Conservation (phyloP, 1,284 basidiomycete species). For the Hortiboletus rubellus region DNA sequence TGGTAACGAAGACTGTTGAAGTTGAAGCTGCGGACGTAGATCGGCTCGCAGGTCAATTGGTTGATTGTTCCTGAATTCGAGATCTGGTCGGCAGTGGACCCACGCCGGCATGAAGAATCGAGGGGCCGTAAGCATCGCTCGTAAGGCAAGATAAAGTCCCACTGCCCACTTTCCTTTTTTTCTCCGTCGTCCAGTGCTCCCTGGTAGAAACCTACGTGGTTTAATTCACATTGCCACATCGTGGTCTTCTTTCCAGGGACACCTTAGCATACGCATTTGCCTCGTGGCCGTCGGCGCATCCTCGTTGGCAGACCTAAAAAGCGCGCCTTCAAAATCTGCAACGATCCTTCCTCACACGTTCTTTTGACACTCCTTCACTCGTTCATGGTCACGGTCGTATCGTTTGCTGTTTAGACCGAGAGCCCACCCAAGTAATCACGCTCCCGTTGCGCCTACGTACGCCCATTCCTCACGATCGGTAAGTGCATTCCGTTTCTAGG, state of each 20-base stretch:
- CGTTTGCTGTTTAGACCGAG: neutral
- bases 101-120: neutral
- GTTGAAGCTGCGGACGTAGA: constrained; percentile 19
- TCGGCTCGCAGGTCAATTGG: constrained; percentile 8
- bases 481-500: constrained; percentile 9
- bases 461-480: constrained; percentile 28
- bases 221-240: constrained; percentile 3
- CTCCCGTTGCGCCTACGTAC: constrained; percentile 5
- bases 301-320: constrained; percentile 11
- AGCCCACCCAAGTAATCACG: neutral
- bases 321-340: neutral
- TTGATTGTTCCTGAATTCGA: constrained; percentile 18
- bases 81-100: constrained; percentile 10
- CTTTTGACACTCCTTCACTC: constrained; percentile 4
- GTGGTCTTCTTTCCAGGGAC: constrained; percentile 12
- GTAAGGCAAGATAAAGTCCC: constrained; percentile 16
- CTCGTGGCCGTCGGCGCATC: constrained; percentile 20
- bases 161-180: neutral
- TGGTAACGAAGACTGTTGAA: neutral
- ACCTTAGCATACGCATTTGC: neutral
- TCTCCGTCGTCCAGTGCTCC: constrained; percentile 1
- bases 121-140: neutral
- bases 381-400: constrained; percentile 23
- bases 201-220: constrained; percentile 1
- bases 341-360: constrained; percentile 3